Percentiles rank a stretch among this genome's conserved stretches.
phyloP scores from a whole-genome alignment of 2,329 filamentous ascomycete genomes.

The Kalmusia sp. region DNA sequence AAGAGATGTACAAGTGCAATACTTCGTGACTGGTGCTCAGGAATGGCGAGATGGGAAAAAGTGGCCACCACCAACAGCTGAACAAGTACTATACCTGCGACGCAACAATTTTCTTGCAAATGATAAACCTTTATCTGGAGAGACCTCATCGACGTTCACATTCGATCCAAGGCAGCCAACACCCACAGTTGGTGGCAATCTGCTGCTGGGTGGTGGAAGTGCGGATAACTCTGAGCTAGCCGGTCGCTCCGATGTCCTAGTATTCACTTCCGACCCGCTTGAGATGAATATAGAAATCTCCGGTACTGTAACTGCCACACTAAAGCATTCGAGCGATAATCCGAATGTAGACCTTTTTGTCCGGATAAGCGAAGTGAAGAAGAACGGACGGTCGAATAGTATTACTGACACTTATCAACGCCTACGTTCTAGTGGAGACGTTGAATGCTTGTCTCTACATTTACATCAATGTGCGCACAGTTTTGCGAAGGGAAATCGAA shows the following conservation, averaged over 20 bases:
- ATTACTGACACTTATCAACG: neutral
- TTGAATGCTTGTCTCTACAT: neutral
- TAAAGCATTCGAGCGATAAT: neutral
- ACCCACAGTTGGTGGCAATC: conserved; percentile 21
- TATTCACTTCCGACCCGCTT: neutral
- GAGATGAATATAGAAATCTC: neutral
- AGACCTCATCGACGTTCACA: conserved; percentile 10
- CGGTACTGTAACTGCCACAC: neutral
- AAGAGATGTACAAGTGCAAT: conserved; percentile 10
- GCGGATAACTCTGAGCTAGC: neutral
- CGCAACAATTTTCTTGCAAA: neutral
- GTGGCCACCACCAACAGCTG: conserved; percentile 14
- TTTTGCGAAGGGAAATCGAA: neutral
- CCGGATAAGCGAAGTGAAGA: neutral
- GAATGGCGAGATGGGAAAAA: conserved; percentile 14
- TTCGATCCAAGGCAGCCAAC: conserved; percentile 21
- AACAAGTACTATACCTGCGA: conserved; percentile 7
- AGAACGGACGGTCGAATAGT: neutral
- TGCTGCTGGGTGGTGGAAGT: neutral
- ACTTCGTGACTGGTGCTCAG: conserved; percentile 23
- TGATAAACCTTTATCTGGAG: neutral
- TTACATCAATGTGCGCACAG: neutral
- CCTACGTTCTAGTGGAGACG: neutral
- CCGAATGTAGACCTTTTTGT: neutral
- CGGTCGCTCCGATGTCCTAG: neutral